Evolutionary conservation across 2,329 filamentous ascomycete genomes (phyloP).

Genomic region (Raffaelea deltoideospora): DNA sequence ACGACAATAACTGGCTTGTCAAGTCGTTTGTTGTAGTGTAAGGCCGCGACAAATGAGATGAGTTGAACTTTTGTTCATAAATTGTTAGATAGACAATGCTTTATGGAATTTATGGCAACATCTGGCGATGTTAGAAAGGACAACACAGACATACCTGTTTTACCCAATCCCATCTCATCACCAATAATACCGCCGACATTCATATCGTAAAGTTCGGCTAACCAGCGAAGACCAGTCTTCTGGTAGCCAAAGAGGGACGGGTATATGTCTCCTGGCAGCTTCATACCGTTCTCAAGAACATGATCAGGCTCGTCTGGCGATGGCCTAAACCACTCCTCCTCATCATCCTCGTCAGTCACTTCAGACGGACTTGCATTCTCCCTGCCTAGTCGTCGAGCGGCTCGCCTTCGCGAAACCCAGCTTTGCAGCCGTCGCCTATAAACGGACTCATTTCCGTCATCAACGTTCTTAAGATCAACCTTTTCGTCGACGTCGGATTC

Average conservation of each 20-base stretch:
- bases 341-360: slow-evolving; percentile 26
- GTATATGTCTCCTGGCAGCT: slow-evolving; percentile 81
- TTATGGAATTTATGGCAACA: background rate
- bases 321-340: slow-evolving; percentile 66
- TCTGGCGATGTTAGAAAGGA: background rate
- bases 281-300: slow-evolving; percentile 57
- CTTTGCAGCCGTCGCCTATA: slow-evolving; percentile 61
- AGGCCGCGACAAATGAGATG: slow-evolving; percentile 67
- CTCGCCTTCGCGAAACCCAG: slow-evolving; percentile 47
- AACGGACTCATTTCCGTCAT: slow-evolving; percentile 76
- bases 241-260: slow-evolving; percentile 92
- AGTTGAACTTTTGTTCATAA: slow-evolving; percentile 37
- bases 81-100: no score
- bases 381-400: background rate
- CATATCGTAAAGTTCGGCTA: slow-evolving; percentile 82
- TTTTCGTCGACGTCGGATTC: slow-evolving; percentile 15
- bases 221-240: slow-evolving; percentile 92
- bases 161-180: slow-evolving; percentile 98
- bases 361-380: no score
- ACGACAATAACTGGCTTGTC: slow-evolving; percentile 80
- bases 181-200: slow-evolving; percentile 87
- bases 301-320: slow-evolving; percentile 72
- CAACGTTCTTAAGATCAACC: slow-evolving; percentile 44
- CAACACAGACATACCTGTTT: slow-evolving; percentile 40
- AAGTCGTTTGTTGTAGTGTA: slow-evolving; percentile 83